phyloP scores from a whole-genome alignment of 2,329 filamentous ascomycete species.

The Akanthomyces uredinophilus region DNA sequence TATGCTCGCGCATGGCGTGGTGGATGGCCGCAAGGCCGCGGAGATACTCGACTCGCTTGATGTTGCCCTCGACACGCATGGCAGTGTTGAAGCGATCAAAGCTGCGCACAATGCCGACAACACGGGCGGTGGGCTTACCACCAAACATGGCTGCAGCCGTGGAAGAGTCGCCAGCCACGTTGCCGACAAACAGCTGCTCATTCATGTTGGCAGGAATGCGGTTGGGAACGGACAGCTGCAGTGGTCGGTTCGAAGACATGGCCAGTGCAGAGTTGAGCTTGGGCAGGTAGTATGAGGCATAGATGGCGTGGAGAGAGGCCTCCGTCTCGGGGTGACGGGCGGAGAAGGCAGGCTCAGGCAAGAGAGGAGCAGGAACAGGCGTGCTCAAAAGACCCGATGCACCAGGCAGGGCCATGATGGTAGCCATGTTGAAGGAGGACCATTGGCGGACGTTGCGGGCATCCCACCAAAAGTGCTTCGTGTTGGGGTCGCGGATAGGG shows the following conservation, averaged over 20 bases:
- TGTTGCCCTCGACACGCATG: conserved; percentile 80
- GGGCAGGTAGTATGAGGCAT: conserved; percentile 72
- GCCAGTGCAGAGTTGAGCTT: conserved; percentile 82
- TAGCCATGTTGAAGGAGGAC: conserved; percentile 69
- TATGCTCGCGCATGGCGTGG: conserved; percentile 87
- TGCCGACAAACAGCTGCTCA: conserved; percentile 62
- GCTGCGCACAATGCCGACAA: conserved; percentile 82
- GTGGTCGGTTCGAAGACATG: conserved; percentile 65
- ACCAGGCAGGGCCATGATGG: conserved; percentile 67
- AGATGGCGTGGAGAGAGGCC: conserved; percentile 67
- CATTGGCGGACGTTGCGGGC: conserved; percentile 81
- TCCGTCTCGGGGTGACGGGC: conserved; percentile 74
- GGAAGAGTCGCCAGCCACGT: conserved; percentile 50
- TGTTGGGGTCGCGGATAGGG: conserved; percentile 59
- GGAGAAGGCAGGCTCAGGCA: conserved; percentile 53
- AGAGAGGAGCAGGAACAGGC: conserved; percentile 55
- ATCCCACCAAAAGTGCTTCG: conserved; percentile 94
- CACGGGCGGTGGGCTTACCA: conserved; percentile 48
- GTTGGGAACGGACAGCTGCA: conserved; percentile 43
- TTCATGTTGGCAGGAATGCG: conserved; percentile 30
- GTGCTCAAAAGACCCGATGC: conserved; percentile 69
- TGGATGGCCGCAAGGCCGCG: conserved; percentile 81
- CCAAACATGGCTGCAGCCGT: conserved; percentile 50
- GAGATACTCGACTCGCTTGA: conserved; percentile 84
- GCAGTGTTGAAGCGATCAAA: conserved; percentile 94